Evolutionary conservation across 148 eudicot genomes (phyloP).

Genomic region (Cornus florida): DNA sequence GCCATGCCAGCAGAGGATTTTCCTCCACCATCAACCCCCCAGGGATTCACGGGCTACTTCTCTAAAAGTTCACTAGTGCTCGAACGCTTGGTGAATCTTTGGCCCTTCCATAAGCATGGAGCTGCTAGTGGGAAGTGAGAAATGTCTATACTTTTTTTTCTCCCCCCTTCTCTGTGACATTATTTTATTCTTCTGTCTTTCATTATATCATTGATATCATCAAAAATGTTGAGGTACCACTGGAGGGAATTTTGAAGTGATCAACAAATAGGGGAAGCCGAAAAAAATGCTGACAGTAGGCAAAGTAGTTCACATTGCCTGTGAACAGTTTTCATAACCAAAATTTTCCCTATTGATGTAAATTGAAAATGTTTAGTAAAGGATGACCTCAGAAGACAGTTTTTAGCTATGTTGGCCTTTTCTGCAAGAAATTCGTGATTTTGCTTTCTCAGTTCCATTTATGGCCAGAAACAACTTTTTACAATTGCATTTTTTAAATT

Average conservation of each 20-base stretch:
- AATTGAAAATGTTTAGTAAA: not conserved
- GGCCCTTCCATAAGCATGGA: slow-evolving; percentile 84
- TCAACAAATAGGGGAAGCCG: not conserved
- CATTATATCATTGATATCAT: not conserved
- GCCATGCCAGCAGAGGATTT: slow-evolving; percentile 99
- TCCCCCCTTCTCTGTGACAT: no score
- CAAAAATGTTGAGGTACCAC: not conserved
- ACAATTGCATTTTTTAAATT: no score
- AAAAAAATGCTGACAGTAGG: not conserved
- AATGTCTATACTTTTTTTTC: not conserved
- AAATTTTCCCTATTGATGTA: not conserved
- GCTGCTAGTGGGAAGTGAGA: slow-evolving; percentile 46
- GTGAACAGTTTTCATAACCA: no score
- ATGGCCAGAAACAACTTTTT: not conserved
- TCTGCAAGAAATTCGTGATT: no score
- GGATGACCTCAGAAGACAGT: not conserved
- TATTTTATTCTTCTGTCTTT: no score
- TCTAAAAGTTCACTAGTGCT: slow-evolving; percentile 87
- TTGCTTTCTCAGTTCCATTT: not conserved
- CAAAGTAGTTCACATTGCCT: no score
- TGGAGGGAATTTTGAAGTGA: not conserved
- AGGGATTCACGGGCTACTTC: slow-evolving; percentile 90
- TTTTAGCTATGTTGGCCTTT: no score
- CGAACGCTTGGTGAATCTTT: slow-evolving; percentile 84
- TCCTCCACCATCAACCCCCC: slow-evolving; percentile 76